Evolutionary conservation across 106 monocot genomes (phyloP).

Genomic region (Dioscorea alata): DNA sequence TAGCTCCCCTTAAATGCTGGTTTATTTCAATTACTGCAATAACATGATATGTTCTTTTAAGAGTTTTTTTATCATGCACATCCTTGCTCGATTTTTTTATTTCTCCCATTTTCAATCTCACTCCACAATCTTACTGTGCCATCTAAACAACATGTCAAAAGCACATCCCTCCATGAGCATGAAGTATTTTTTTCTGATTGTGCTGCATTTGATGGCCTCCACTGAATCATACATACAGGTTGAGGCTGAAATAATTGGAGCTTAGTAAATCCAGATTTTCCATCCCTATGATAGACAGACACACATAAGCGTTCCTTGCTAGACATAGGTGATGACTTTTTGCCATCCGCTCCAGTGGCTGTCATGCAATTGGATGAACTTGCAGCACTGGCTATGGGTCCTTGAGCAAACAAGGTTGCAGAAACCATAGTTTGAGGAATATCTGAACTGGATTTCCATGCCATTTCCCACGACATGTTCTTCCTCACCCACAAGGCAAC

Average conservation of each 20-base stretch:
- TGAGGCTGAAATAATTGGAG: conserved; percentile 63
- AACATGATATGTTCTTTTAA: conserved; percentile 55
- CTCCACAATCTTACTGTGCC: conserved; percentile 90
- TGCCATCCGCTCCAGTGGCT: neutral
- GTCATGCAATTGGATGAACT: neutral
- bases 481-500: conserved; percentile 62
- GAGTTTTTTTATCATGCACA: conserved; percentile 24
- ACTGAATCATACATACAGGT: conserved; percentile 75
- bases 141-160: conserved; percentile 87
- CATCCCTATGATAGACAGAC: conserved; percentile 51
- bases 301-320: conserved; percentile 31
- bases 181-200: conserved; percentile 23
- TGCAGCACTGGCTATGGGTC: conserved; percentile 61
- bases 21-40: conserved; percentile 84
- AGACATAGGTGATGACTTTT: conserved; percentile 8
- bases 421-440: conserved; percentile 72
- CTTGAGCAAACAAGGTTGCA: conserved; percentile 57
- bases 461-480: conserved; percentile 48
- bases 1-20: conserved; percentile 44
- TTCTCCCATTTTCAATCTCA: conserved; percentile 52
- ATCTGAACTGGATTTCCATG: conserved; percentile 48
- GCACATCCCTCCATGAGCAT: conserved; percentile 41
- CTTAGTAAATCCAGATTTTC: conserved; percentile 31
- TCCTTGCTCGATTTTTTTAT: conserved; percentile 40
- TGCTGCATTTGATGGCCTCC: conserved; percentile 55